Evolutionary conservation across 805 yeast species (phyloP), one percentile per base, ranked within the genome.

Genomic region (Candida wancherniae): DNA sequence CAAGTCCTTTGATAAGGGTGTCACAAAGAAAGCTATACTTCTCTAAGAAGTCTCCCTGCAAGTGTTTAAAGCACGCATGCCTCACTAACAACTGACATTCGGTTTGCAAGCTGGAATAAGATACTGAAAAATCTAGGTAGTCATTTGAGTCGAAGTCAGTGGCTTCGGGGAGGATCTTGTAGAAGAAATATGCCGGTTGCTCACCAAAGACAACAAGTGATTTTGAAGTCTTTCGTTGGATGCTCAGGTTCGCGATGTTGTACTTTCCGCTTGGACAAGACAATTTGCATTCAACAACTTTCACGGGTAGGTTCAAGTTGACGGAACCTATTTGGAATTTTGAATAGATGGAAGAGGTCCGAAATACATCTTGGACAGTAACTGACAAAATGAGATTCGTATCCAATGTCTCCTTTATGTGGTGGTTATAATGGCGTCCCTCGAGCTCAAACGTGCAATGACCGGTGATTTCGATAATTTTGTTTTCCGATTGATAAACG

Each of bases 311-410:
- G 6, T 57, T 55, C 0, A 62, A 33, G 15, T 67, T 65, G 1
- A 80, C 63, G 4, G 87, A 69, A 12, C 84, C 80, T 26, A 84
- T 67, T 9, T 80, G 73, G 49, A 82, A 85, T 44, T 77, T 80
- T 4, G 86, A 76, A 41, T 73, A 79, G 1, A 84, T 57, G 17
- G 64, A 57, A 11, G 69, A 52, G 3, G 71, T 53, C 40, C 75
- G 73, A 61, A 83, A 84, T 8, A 79, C 75, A 51, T 85, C 95
- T 46, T 83, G 90, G 2, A 84, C 94, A 3, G 85, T 77, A 1
- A 84, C 92, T 0, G 86, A 79, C 6, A 84, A 58, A 4, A 73
- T 64, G 22, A 84, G 59, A 1, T 73, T 55, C 5, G 77, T 71
- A 37, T 80, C 79, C 5, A 81, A 48, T 22, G 57, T 60, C 4